phyloP scores from a whole-genome alignment of 495 filamentous ascomycete species.

The Sabuloglossum arenarium region DNA sequence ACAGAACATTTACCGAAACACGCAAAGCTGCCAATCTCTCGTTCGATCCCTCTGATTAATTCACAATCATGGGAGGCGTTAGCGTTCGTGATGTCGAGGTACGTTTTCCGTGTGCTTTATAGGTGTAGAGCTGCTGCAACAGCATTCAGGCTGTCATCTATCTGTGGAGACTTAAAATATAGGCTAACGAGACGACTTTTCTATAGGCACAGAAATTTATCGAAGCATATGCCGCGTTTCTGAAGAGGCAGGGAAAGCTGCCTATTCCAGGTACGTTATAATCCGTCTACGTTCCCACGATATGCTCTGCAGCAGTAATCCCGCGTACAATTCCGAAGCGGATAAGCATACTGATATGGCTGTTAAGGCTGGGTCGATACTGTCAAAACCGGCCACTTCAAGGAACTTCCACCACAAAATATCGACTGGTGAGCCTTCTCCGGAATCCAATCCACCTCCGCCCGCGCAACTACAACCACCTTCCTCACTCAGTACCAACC shows the following conservation, averaged over 20 bases:
- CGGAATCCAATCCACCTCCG: background rate
- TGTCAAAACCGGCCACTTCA: slow-evolving; percentile 88
- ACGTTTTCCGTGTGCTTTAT: slow-evolving; percentile 22
- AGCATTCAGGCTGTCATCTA: background rate
- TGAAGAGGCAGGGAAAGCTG: slow-evolving; percentile 98
- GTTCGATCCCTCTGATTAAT: background rate
- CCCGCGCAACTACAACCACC: background rate
- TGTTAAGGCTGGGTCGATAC: slow-evolving; percentile 83
- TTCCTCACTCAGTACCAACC: background rate
- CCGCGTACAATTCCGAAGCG: background rate
- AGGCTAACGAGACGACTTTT: too few species aligned
- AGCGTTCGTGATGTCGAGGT: slow-evolving; percentile 83
- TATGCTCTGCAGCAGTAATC: background rate
- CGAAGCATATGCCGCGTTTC: slow-evolving; percentile 79
- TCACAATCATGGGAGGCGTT: slow-evolving; percentile 65
- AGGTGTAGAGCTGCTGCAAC: background rate
- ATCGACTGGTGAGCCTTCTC: slow-evolving; percentile 53
- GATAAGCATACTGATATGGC: background rate
- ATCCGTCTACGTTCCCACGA: slow-evolving; percentile 4
- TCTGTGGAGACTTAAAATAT: slow-evolving; percentile 7
- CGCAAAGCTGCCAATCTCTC: background rate
- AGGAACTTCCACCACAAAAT: slow-evolving; percentile 93
- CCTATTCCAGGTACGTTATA: slow-evolving; percentile 65
- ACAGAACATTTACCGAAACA: background rate
- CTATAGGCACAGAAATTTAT: slow-evolving; percentile 97